Conservation (phyloP, 305 asterid genomes). For the Fraxinus ornus region DNA sequence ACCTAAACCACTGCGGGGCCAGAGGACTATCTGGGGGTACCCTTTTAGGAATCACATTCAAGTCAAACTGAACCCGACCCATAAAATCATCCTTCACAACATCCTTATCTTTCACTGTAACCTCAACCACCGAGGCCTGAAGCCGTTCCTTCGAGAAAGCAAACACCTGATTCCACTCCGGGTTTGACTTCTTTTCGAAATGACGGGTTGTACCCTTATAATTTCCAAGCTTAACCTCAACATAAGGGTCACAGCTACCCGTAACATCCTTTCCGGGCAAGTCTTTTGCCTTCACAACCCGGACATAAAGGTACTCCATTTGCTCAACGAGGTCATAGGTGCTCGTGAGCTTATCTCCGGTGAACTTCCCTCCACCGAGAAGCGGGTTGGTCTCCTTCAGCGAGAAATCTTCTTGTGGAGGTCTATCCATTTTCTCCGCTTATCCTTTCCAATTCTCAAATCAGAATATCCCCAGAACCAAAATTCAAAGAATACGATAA, state of each 20-base stretch:
- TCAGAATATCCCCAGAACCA: not conserved
- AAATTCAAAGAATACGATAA: not conserved
- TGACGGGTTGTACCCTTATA: conserved; percentile 27
- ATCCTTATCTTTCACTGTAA: conserved; percentile 31
- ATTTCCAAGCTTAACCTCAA: conserved; percentile 31
- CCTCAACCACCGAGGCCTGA: conserved; percentile 32
- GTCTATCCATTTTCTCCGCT: conserved; percentile 20
- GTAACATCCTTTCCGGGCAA: conserved; percentile 22
- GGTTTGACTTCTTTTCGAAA: conserved; percentile 23
- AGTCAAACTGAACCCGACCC: conserved; percentile 24
- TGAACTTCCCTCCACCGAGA: conserved; percentile 24
- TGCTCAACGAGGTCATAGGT: conserved; percentile 18
- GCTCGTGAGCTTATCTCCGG: conserved; percentile 23
- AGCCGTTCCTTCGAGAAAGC: conserved; percentile 26
- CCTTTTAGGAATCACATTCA: conserved; percentile 31
- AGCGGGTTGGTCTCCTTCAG: conserved; percentile 28
- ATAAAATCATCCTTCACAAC: conserved; percentile 24
- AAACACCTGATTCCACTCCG: conserved; percentile 25
- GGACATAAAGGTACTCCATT: conserved; percentile 10
- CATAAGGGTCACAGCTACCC: conserved; percentile 30
- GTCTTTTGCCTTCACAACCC: conserved; percentile 8
- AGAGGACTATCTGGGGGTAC: conserved; percentile 42
- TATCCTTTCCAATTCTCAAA: not conserved
- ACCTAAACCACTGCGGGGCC: conserved; percentile 39
- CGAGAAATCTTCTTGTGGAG: conserved; percentile 26